Evolutionary conservation across 176 grass and related monocot species (phyloP), one percentile per base, ranked within the genome.

Genomic region (Puya raimondii): DNA sequence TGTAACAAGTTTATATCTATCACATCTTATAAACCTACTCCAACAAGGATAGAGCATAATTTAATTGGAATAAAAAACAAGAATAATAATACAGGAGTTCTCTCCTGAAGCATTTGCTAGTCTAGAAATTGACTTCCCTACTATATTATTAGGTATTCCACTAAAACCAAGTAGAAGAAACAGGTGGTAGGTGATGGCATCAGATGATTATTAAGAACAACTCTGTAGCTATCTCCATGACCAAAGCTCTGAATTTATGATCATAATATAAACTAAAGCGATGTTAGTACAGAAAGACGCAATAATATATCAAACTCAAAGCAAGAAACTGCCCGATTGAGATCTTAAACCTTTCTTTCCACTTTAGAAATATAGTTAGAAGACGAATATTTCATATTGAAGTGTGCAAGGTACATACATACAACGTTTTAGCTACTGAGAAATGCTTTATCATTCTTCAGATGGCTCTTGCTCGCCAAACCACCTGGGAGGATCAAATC

Each of bases 401-500:
- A 42, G 33, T 42, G 6, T 7, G 33, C 29, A 33, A 33, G 29
- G 29, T 33, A 3, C 29, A 33, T 5, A 33, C 29, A 33, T 33
- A 16, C 54, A 17, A 21, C 54, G n/a, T 59, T 59, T 21, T 17
- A 59, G 20, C 4, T 59, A 9, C 15, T 20, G n/a, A 59, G 8
- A 59, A 8, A 59, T 20, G 54, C n/a, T 59, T n/a, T 67, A 82
- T 68, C 66, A 81, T 77, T 82, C 22, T 18, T 77, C 70, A 48
- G 73, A 79, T 49, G 80, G 16, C 47, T 82, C 73, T 68, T 85
- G 86, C 65, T 92, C 93, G 49, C 68, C 89, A 79, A 97, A 97
- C 89, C 93, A 97, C 26, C 71, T 81, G 26, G 89, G 86, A 50
- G 84, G 93, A 85, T 97, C 93, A 87, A 85, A 97, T 57, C 84